Evolutionary conservation across 106 monocot species (phyloP).

Genomic region (Agapanthus africanus): DNA sequence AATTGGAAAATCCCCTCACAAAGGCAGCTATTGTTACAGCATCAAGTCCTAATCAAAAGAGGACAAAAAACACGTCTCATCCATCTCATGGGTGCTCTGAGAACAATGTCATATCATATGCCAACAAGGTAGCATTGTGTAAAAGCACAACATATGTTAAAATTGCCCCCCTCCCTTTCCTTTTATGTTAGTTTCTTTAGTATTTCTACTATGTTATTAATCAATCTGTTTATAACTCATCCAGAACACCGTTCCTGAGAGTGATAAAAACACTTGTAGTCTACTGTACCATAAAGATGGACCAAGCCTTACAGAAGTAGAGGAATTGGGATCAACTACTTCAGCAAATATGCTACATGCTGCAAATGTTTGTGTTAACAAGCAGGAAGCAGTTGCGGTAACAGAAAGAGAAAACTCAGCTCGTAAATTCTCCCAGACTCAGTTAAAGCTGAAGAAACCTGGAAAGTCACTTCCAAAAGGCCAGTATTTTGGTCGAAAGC

Average conservation of each 20-base stretch:
- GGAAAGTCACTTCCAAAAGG: conserved; percentile 11
- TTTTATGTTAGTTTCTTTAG: too few relatives aligned
- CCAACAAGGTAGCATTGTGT: conserved; percentile 1
- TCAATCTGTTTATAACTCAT: background rate
- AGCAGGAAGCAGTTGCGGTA: conserved; percentile 13
- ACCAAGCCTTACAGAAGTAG: conserved; percentile 4
- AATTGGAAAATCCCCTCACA: conserved; percentile 4
- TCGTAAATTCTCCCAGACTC: background rate
- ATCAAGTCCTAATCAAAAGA: conserved; percentile 3
- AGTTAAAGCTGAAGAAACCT: conserved; percentile 25
- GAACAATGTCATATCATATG: background rate
- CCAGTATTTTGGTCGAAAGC: conserved; percentile 43
- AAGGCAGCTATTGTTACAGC: conserved; percentile 1
- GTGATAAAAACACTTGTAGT: background rate
- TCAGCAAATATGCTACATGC: too few relatives aligned
- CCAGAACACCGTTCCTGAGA: background rate
- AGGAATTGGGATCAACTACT: background rate
- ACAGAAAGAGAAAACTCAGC: conserved; percentile 5
- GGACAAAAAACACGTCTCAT: background rate
- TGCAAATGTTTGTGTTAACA: conserved; percentile 9
- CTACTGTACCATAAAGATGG: background rate
- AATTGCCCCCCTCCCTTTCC: too few relatives aligned
- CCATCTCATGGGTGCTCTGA: background rate
- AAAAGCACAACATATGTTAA: background rate
- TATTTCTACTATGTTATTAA: too few relatives aligned